phyloP scores from a whole-genome alignment of 2,329 filamentous ascomycete genomes.

The Verticillium nonalfalfae region DNA sequence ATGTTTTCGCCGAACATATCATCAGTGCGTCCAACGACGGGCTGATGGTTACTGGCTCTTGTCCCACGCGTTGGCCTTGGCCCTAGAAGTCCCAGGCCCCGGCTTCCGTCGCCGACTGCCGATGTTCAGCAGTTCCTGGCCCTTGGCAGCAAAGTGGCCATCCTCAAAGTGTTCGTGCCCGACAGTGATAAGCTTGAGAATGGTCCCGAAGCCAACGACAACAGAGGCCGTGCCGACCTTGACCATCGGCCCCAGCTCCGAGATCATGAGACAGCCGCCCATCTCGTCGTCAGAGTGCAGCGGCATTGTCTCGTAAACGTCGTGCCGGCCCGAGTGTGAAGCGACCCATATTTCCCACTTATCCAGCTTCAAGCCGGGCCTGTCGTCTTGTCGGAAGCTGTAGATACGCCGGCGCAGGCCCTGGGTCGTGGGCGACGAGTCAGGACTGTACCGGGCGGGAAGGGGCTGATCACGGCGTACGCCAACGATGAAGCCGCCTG shows the following conservation, averaged over 20 bases:
- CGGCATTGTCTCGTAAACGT: conserved; percentile 37
- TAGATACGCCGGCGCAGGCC: conserved; percentile 22
- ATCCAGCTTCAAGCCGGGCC: conserved; percentile 23
- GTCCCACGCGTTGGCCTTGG: not conserved
- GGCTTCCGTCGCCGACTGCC: conserved; percentile 31
- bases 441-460: conserved; percentile 10
- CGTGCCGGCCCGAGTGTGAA: conserved; percentile 35
- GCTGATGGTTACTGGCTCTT: not conserved
- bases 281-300: conserved; percentile 33
- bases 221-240: conserved; percentile 58
- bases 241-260: conserved; percentile 57
- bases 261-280: conserved; percentile 55
- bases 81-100: conserved; percentile 1
- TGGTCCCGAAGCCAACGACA: conserved; percentile 66
- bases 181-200: conserved; percentile 63
- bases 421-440: conserved; percentile 12
- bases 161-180: conserved; percentile 59
- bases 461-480: conserved; percentile 41
- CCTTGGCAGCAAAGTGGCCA: conserved; percentile 17
- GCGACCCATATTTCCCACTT: conserved; percentile 51
- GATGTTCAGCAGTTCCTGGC: conserved; percentile 25
- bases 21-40: not conserved
- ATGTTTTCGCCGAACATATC: not conserved
- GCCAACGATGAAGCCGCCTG: conserved; percentile 56
- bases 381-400: conserved; percentile 11